Conservation (phyloP, 2,329 filamentous ascomycete species). For the Fusarium sterilihyphosum region DNA sequence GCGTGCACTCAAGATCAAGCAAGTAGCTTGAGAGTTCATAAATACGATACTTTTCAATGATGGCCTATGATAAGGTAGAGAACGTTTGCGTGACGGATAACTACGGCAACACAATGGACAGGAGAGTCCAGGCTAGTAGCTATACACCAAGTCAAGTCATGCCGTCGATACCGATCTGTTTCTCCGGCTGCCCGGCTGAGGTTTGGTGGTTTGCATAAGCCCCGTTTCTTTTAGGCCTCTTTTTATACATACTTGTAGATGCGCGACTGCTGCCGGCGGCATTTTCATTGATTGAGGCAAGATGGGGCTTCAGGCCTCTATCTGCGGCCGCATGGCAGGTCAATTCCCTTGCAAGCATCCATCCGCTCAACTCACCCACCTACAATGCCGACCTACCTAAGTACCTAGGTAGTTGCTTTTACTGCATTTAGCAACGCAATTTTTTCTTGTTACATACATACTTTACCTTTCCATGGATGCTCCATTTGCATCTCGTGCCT, state of each 20-base stretch:
- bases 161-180: not conserved
- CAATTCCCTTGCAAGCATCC: not conserved
- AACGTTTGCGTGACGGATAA: not conserved
- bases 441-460: not conserved
- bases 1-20: not conserved
- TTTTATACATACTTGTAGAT: not conserved
- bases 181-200: not conserved
- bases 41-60: not conserved
- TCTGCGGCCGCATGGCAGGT: not conserved
- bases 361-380: not conserved
- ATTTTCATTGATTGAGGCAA: not conserved
- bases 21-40: not conserved
- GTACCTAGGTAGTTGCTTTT: not conserved
- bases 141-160: not conserved
- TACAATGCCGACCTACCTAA: not conserved
- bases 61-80: not conserved
- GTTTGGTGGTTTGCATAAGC: not conserved
- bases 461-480: not conserved
- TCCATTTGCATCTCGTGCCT: not conserved
- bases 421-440: slow-evolving; percentile 2
- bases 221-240: not conserved
- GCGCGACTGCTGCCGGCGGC: not conserved
- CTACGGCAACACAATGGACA: not conserved
- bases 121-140: not conserved
- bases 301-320: not conserved